Conservation (phyloP, 2,329 filamentous ascomycete genomes). For the Gremmenia infestans region DNA sequence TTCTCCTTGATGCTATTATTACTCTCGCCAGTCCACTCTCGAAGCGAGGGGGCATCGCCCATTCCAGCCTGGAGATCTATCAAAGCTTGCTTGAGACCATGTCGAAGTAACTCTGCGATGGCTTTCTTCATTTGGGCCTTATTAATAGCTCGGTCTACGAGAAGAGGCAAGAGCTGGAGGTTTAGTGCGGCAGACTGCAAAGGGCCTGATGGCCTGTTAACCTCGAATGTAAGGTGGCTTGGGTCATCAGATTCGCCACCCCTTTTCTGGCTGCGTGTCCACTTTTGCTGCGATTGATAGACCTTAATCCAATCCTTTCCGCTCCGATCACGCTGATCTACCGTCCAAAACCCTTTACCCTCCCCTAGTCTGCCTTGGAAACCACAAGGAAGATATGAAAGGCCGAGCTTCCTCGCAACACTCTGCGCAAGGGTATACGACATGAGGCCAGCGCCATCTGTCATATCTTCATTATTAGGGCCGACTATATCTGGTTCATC, state of each 20-base stretch:
- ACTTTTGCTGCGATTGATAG: slow-evolving; percentile 64
- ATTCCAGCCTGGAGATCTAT: slow-evolving; percentile 47
- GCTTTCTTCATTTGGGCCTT: slow-evolving; percentile 39
- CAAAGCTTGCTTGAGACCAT: slow-evolving; percentile 48
- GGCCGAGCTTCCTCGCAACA: slow-evolving; percentile 46
- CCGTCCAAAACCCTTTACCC: slow-evolving; percentile 72
- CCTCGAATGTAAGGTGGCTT: slow-evolving; percentile 60
- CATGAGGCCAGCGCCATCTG: slow-evolving; percentile 62
- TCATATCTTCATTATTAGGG: slow-evolving; percentile 46
- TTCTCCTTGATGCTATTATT: slow-evolving; percentile 37
- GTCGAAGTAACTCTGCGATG: slow-evolving; percentile 45
- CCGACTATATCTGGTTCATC: slow-evolving; percentile 22
- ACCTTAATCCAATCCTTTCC: slow-evolving; percentile 60
- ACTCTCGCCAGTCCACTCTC: slow-evolving; percentile 47
- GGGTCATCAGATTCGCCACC: slow-evolving; percentile 30
- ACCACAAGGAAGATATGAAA: slow-evolving; percentile 53
- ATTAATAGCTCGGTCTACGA: slow-evolving; percentile 54
- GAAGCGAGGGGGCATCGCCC: slow-evolving; percentile 43
- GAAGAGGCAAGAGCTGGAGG: slow-evolving; percentile 62
- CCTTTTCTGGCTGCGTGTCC: slow-evolving; percentile 47
- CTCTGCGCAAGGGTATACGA: slow-evolving; percentile 53
- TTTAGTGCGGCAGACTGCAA: slow-evolving; percentile 55
- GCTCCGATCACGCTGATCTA: slow-evolving; percentile 47
- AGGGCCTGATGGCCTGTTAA: slow-evolving; percentile 45
- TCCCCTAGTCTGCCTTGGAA: slow-evolving; percentile 68